Base-by-base conservation (phyloP, 2,329 filamentous ascomycete species). In the Colletotrichum navitas region DNA sequence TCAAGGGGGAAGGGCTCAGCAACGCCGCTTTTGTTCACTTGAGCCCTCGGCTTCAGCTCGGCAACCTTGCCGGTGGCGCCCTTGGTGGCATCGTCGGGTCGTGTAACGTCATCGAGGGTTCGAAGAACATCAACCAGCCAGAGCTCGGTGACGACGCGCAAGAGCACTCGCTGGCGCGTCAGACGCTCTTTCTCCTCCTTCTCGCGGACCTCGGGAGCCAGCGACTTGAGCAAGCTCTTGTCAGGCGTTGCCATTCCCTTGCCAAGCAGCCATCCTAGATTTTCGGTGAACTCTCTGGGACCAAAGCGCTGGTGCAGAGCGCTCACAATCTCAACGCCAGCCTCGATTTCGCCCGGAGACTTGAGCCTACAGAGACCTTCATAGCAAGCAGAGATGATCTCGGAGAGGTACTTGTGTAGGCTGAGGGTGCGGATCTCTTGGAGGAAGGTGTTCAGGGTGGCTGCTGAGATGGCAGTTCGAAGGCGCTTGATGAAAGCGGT, bases 401-500 rank as follows among this genome's bases (percentile, higher is more conserved):
- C 95, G 76, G 95, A 98, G 21, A 98, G 90, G 82, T 98, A 98
- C 81, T 97, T 98, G 87, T 95, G 94, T 62, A 98, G 88, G 76
- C 95, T 98, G 36, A 98, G 87, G 34, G 94, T 93, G 77, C 93
- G 92, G 77, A 97, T 95, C 80, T 98, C 95, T 80, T 95, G 91
- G 59, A 97, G 85, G 82, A 98, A 97, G 71, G 94, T 96, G 75
- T 89, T 86, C 66, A 95, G 90, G 66, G 93, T 93, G 68, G 94
- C 87, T 60, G 93, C 85, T 74, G 93, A 95, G 74, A 98, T 91
- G 72, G 94, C 93, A 70, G 95, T 98, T 76, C 95, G 93, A 67
- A 98, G 87, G 78, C 95, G 94, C 83, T 97, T 98, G 80, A 98
- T 98, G 81, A 98, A 98, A 75, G 95, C 94, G 5, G 95, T 98